Base-by-base conservation (phyloP, 192 early-diverging fungal genomes). In the Phycomyces nitens region DNA sequence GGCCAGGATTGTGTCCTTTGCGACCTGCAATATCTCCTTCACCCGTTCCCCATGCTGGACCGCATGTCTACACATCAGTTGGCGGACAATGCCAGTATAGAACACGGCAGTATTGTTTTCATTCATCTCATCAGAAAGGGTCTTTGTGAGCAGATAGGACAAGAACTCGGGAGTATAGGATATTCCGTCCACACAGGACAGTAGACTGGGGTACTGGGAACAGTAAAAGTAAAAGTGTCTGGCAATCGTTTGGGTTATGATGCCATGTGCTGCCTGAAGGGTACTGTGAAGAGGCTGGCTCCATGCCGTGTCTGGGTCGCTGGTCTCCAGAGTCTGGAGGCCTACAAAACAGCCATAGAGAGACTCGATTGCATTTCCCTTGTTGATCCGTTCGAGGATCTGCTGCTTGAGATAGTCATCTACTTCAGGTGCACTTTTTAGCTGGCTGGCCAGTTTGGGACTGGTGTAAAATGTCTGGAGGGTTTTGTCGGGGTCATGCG, bases 101-200 rank as follows among this genome's bases (percentile, higher is more conserved):
- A 73, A 42, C 0, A 59, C 26, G 34, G 56, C 49, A 9, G 60
- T 60, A 40, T 73, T 73, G 14, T 34, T 26, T 27, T 54, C 56
- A 23, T 51, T 50, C 65, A 73, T 68, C 23, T 73, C 43, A 15
- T 68, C 40, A 20, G 62, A 60, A 24, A 67, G 41, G 10, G 63
- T 29, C n/a, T 34, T 38, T 49, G 39, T 41, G n/a, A 73, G 18
- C 18, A 72, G 39, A 38, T 68, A 73, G 5, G 66, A 60, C 16
- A 73, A 40, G 40, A 68, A 73, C 10, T 67, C 71, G 44, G 66
- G 54, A 5, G 71, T 58, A 23, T 73, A 73, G 3, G 60, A 61
- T 38, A 73, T 68, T 8, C 71, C 71, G 38, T 73, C 71, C 0
- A 73, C 57, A 51, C 71, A 73, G 1, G 71, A 73, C 0, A 73